Evolutionary conservation across 805 yeast genomes (phyloP).

Genomic region (Wickerhamomyces chaumierensis): DNA sequence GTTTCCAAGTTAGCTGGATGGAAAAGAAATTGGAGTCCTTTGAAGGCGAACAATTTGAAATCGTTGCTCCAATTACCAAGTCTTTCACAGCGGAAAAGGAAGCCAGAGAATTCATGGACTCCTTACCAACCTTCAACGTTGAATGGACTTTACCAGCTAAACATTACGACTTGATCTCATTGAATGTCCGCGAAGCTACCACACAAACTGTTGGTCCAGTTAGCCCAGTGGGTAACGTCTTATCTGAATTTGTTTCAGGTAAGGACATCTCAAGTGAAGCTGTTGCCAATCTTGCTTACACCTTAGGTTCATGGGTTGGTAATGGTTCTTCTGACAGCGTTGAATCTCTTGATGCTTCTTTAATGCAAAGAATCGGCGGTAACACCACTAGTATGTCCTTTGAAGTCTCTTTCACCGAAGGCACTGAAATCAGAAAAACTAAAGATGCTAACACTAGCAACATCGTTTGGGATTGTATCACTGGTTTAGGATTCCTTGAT

Average conservation of each 20-base stretch:
- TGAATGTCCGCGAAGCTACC: conserved; percentile 21
- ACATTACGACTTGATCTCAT: conserved; percentile 21
- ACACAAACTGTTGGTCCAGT: conserved; percentile 26
- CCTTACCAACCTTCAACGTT: conserved; percentile 11
- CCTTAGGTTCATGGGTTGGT: conserved; percentile 32
- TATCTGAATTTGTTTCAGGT: conserved; percentile 19
- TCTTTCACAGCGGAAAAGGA: background rate
- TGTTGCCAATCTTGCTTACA: conserved; percentile 24
- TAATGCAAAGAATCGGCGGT: conserved; percentile 18
- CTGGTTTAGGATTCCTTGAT: conserved; percentile 1
- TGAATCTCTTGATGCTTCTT: conserved; percentile 17
- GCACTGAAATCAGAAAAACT: no score
- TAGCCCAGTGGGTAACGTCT: conserved; percentile 21
- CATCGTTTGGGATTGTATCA: conserved; percentile 21
- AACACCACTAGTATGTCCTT: conserved; percentile 8
- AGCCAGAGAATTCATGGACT: conserved; percentile 16
- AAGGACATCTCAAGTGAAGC: conserved; percentile 10
- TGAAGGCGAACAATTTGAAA: conserved; percentile 13
- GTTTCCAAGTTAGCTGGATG: background rate
- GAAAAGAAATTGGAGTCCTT: conserved; percentile 11
- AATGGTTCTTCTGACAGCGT: conserved; percentile 16
- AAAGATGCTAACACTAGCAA: conserved; percentile 8
- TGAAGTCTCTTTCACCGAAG: background rate
- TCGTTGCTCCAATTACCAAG: background rate
- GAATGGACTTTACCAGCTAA: conserved; percentile 31